Evolutionary conservation across 2,329 filamentous ascomycete genomes (phyloP).

Genomic region (Monosporascus sp.): DNA sequence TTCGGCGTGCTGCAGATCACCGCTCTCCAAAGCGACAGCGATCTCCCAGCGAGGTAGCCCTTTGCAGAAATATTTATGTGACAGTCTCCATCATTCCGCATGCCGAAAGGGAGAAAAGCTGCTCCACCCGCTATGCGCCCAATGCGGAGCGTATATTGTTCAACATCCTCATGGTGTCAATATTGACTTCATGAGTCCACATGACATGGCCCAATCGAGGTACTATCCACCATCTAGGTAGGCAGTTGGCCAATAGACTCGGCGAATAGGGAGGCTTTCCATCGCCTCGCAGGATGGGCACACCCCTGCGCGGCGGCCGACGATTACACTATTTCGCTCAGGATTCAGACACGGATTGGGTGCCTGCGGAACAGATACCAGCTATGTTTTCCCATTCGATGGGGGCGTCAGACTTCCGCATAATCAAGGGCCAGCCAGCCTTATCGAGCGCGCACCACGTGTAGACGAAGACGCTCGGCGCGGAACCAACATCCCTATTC

Average conservation of each 20-base stretch:
- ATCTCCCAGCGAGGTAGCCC: not conserved
- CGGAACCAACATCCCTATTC: slow-evolving; percentile 5
- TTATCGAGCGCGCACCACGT: slow-evolving; percentile 14
- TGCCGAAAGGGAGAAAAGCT: not conserved
- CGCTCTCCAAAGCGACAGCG: not conserved
- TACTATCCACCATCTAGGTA: not conserved
- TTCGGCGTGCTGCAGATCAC: not conserved
- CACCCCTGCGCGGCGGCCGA: not conserved
- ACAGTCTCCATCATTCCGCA: not conserved
- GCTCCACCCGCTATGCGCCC: not conserved
- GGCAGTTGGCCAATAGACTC: not conserved
- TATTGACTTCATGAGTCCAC: not conserved
- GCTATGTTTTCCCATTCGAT: not conserved
- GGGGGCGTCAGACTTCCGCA: slow-evolving; percentile 5
- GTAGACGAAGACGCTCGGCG: slow-evolving; percentile 7
- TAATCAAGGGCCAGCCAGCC: slow-evolving; percentile 10
- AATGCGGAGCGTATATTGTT: not conserved
- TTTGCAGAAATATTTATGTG: slow-evolving; percentile 1
- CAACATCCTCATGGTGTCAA: not conserved
- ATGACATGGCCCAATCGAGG: not conserved
- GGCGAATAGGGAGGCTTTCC: not conserved
- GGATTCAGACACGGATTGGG: not conserved
- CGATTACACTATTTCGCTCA: not conserved
- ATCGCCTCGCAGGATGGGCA: not conserved
- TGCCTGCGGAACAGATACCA: not conserved